Base-by-base conservation (phyloP, 73 alveolate species). In the Paramecium sonneborni region DNA sequence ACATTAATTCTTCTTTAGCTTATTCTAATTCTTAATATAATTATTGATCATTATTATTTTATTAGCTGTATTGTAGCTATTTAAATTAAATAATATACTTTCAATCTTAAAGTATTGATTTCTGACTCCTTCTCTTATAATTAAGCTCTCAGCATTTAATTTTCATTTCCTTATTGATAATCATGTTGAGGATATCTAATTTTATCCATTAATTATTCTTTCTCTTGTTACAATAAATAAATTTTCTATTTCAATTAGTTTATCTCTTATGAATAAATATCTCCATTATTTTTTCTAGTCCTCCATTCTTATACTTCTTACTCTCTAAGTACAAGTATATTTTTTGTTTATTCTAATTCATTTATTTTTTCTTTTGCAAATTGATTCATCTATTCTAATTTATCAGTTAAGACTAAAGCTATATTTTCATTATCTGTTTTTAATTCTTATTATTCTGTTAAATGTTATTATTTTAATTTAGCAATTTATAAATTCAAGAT, bases 291-390 rank as follows among this genome's bases (percentile, higher is more conserved):
- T 26, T 62, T 62, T 26, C 84, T 62, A 23, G 6, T 0, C 24
- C 84, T 62, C 84, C 84, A 62, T 62, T 62, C 84, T 26, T 62
- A 28, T 26, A 62, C 84, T 26, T 62, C 84, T 12, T 62, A 26
- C 24, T 62, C 84, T 62, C 52, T 62, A 0, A 62, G 44, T 23
- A 62, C 84, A 30, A 62, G 44, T 5, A 62, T 43, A 62, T 46
- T 62, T 12, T 62, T 62, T 4, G 48, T 9, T 62, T 62, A 62
- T 5, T 62, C 84, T n/a, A 62, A 5, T 62, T 62, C 84, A 3
- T 23, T 26, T 8, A 62, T 15, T 10, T 62, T 62, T 26, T 62
- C 84, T 32, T 62, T 62, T 3, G 84, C 38, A 12, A 62, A 62
- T 62, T 62, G 11, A 62, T 62, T 62, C 84, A 62, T 62, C 26